phyloP scores from a whole-genome alignment of 2,329 filamentous ascomycete genomes.

The Biscogniauxia mediterranea region DNA sequence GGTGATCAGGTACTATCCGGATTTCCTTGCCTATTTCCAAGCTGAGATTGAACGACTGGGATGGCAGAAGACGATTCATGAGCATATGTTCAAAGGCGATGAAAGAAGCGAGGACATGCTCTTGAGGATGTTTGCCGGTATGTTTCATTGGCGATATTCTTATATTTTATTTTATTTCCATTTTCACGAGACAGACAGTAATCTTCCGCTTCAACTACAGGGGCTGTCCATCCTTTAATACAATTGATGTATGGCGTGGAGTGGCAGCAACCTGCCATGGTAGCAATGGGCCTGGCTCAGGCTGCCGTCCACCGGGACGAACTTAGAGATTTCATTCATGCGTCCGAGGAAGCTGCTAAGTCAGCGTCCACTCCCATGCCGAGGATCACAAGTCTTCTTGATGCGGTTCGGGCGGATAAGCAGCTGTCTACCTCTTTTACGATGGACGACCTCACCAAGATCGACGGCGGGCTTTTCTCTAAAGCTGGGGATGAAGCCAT shows the following conservation, averaged over 20 bases:
- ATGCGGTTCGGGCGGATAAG: slow-evolving; percentile 54
- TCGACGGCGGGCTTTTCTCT: slow-evolving; percentile 65
- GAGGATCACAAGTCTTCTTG: slow-evolving; percentile 58
- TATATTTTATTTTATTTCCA: no score
- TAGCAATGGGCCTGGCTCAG: slow-evolving; percentile 79
- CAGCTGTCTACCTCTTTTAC: slow-evolving; percentile 55
- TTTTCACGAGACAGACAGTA: no score
- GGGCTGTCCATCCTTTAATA: slow-evolving; percentile 76
- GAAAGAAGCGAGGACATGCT: slow-evolving; percentile 67
- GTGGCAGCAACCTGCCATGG: slow-evolving; percentile 75
- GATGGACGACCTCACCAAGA: slow-evolving; percentile 57
- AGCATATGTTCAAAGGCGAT: slow-evolving; percentile 68
- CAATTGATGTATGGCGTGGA: slow-evolving; percentile 84
- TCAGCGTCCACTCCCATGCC: slow-evolving; percentile 33
- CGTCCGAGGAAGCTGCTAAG: slow-evolving; percentile 48
- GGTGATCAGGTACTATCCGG: slow-evolving; percentile 53
- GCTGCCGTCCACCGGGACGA: slow-evolving; percentile 65
- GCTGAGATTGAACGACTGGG: slow-evolving; percentile 64
- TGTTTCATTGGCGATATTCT: slow-evolving; percentile 13
- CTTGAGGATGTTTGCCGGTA: slow-evolving; percentile 63
- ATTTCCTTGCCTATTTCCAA: slow-evolving; percentile 77
- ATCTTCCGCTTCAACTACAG: slow-evolving; percentile 32
- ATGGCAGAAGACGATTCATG: slow-evolving; percentile 59
- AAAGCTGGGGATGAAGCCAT: slow-evolving; percentile 65
- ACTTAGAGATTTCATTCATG: slow-evolving; percentile 53